Conservation (phyloP, 1,139 yeast species). For the Saccharomyces hybrid region DNA sequence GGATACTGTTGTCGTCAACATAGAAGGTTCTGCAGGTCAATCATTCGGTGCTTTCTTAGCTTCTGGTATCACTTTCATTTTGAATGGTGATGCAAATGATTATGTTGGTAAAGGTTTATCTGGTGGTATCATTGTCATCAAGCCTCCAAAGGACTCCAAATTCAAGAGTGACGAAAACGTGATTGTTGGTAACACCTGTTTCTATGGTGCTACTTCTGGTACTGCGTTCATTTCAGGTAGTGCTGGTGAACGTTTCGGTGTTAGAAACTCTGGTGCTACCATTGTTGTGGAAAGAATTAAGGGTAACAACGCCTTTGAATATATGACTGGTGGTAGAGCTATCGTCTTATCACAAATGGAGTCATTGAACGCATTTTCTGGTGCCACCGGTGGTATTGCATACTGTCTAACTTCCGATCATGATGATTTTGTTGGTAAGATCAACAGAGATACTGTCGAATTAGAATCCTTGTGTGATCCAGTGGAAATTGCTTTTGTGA, state of each 20-base stretch:
- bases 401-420: constrained; percentile 86
- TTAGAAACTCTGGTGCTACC: constrained; percentile 95
- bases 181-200: constrained; percentile 92
- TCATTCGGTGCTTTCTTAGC: constrained; percentile 97
- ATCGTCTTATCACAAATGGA: constrained; percentile 88
- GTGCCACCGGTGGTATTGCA: constrained; percentile 99
- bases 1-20: constrained; percentile 89
- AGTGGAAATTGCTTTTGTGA: constrained; percentile 84
- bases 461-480: constrained; percentile 74
- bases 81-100: constrained; percentile 97
- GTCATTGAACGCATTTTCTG: constrained; percentile 88
- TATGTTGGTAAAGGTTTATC: constrained; percentile 96
- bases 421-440: constrained; percentile 78
- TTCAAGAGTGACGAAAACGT: constrained; percentile 95
- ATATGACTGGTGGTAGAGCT: constrained; percentile 98
- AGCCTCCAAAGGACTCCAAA: constrained; percentile 76
- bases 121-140: constrained; percentile 88
- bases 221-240: constrained; percentile 90
- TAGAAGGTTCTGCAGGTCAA: constrained; percentile 93
- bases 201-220: constrained; percentile 97
- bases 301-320: constrained; percentile 98
- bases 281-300: constrained; percentile 89
- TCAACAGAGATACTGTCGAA: constrained; percentile 77
- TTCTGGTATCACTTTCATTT: constrained; percentile 87
- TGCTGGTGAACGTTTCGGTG: constrained; percentile 98